Base-by-base conservation (phyloP, 768 basidiomycete genomes). In the Tulasnella sp. region DNA sequence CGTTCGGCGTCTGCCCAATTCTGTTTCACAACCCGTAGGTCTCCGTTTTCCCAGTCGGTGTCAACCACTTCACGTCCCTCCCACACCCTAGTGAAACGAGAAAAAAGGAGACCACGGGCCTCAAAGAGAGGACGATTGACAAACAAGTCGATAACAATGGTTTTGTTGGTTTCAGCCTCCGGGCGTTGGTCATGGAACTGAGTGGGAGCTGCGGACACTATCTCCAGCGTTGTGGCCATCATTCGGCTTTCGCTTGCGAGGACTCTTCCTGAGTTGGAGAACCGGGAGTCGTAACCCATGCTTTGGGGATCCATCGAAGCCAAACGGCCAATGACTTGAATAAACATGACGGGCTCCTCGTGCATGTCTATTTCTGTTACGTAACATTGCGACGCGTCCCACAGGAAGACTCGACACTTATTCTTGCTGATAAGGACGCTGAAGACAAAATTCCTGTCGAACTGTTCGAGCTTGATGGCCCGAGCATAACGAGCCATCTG, bases 401-500 rank as follows among this genome's bases (percentile, higher is more conserved):
- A 73, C 20, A 46, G 72, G 40, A 40, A 73, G 72, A 74, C 73
- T 1, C 42, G 73, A 48, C 73, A 74, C 16, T 18, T 23, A 6
- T 2, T 51, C 42, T 46, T 42, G 42, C 73, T 74, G 44, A 74
- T 74, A 0, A 74, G 23, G 23, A 74, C 13, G 42, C 44, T 74
- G 73, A n/a, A 46, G 23, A 29, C 2, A n/a, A 42, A 74, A 46
- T 74, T 74, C 23, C 73, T 37, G 35, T 74, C 73, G 37, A 51
- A 51, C 73, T 74, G 73, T 13, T 74, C 73, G 73, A 46, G 39
- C 42, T 29, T 74, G 44, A 74, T 46, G 20, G 39, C 73, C 16
- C 42, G 73, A 20, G 44, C 73, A n/a, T 74, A 74, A 23, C 73
- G 73, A 48, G 73, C 73, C 37, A 74, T 51, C 44, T 51, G 73